phyloP scores from a whole-genome alignment of 345 rosid genomes.

The Hibiscus syriacus region DNA sequence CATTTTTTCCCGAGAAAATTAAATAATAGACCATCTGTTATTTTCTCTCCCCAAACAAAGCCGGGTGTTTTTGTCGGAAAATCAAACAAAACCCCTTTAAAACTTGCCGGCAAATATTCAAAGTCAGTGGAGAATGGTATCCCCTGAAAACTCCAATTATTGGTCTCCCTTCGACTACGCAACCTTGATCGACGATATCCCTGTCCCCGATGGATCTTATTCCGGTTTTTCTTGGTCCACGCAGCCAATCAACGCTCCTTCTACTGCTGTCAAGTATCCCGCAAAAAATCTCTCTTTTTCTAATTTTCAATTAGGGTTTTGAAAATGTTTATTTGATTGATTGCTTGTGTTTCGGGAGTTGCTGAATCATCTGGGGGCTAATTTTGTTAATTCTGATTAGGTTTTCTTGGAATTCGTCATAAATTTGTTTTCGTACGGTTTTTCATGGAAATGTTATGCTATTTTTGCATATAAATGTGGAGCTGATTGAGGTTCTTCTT shows the following conservation, averaged over 20 bases:
- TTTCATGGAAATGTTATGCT: neutral
- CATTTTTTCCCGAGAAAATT: neutral
- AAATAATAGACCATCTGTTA: neutral
- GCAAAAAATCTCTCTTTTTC: neutral
- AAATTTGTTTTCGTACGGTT: neutral
- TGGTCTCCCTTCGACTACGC: constrained; percentile 46
- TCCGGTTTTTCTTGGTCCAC: constrained; percentile 74
- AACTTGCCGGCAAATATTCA: constrained; percentile 9
- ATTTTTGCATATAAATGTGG: neutral
- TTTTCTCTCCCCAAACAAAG: constrained; percentile 4
- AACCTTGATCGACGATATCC: constrained; percentile 62
- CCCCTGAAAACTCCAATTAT: constrained; percentile 59
- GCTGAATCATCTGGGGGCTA: neutral
- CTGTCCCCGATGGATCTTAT: constrained; percentile 48
- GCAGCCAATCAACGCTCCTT: constrained; percentile 43
- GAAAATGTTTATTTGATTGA: neutral
- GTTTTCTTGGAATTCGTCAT: constrained; percentile 3
- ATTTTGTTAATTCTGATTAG: neutral
- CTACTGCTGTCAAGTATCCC: constrained; percentile 54
- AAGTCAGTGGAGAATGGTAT: constrained; percentile 41
- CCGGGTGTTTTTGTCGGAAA: neutral
- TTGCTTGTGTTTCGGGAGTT: neutral
- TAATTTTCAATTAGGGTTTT: constrained; percentile 2
- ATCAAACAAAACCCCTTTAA: neutral
- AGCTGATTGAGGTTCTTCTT: neutral